Evolutionary conservation across 306 rosid species (phyloP), one percentile per base, ranked within the genome.

Genomic region (Ammopiptanthus mongolicus): DNA sequence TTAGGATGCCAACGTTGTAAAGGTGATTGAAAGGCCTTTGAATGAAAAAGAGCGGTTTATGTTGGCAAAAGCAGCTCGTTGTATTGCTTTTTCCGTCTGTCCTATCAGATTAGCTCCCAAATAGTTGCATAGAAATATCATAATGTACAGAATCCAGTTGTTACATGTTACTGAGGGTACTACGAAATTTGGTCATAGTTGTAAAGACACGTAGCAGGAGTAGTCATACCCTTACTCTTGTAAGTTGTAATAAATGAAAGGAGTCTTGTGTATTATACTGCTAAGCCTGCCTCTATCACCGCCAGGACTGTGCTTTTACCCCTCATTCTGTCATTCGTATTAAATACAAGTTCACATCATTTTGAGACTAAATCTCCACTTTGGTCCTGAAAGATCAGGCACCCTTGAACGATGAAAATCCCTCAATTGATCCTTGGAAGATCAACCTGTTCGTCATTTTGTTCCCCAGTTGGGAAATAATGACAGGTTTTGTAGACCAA

Each of bases 21-120:
- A 90, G 88, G 99, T 92, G 88, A 95, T 95, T 9, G 99, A 95
- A 83, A 90, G 99, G 81, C 96, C 96, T 22, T 81, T 92, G 80
- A 85, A 91, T 36, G 97, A 95, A 71, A 85, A 80, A 7, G 99
- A 95, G 81, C 89, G 97, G 73, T 92, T 90, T 85, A 84, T 78
- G 89, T 80, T 95, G 88, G 99, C 97, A 14, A 95, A 92, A 84
- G 99, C 97, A 19, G 99, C 99, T 81, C 93, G 99, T 15, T 95
- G 99, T 23, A 81, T 92, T 17, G 91, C 99, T n/a, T 95, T 95
- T 84, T 88, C 91, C 14, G 82, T 95, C 23, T 90, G 96, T 66
- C 99, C 99, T 25, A 82, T 92, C 72, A 87, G 88, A 81, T 66
- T 95, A 65, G 77, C 91, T 78, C 99, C 99, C 58, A 84, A 81